phyloP scores from a whole-genome alignment of 257 asterid species.

The Salvia splendens region DNA sequence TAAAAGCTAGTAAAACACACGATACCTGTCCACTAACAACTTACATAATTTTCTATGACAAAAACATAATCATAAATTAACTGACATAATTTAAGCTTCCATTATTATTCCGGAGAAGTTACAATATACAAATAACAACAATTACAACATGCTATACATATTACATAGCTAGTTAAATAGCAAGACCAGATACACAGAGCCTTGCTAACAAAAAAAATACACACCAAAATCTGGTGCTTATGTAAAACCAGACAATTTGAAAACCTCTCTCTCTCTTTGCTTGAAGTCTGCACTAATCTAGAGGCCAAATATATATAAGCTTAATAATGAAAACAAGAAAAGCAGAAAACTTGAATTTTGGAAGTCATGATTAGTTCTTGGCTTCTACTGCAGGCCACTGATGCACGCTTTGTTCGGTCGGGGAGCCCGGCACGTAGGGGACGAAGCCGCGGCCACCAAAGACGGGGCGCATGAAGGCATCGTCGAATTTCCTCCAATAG shows the following conservation, averaged over 20 bases:
- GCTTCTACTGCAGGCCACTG: conserved; percentile 40
- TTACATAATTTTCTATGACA: too few relatives aligned
- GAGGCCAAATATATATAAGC: conserved; percentile 4
- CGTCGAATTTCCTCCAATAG: conserved; percentile 68
- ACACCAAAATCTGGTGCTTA: conserved; percentile 48
- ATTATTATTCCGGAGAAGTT: background rate
- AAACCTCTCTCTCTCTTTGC: too few relatives aligned
- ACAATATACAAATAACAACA: background rate
- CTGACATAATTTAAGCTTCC: background rate
- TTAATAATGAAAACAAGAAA: background rate
- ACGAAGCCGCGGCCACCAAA: conserved; percentile 76
- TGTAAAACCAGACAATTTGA: conserved; percentile 9
- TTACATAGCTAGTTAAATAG: background rate
- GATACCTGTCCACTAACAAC: too few relatives aligned
- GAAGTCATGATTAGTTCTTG: conserved; percentile 19
- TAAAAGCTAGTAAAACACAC: too few relatives aligned
- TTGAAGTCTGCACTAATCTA: conserved; percentile 13
- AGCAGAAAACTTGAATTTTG: conserved; percentile 3
- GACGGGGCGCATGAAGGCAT: conserved; percentile 66
- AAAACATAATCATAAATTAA: too few relatives aligned
- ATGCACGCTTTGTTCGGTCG: conserved; percentile 47
- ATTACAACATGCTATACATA: conserved; percentile 26
- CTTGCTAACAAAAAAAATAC: conserved; percentile 17
- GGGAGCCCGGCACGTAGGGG: conserved; percentile 57
- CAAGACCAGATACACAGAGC: conserved; percentile 20